Evolutionary conservation across 495 filamentous ascomycete species (phyloP), one percentile per base, ranked within the genome.

Genomic region (Lepraria neglecta): DNA sequence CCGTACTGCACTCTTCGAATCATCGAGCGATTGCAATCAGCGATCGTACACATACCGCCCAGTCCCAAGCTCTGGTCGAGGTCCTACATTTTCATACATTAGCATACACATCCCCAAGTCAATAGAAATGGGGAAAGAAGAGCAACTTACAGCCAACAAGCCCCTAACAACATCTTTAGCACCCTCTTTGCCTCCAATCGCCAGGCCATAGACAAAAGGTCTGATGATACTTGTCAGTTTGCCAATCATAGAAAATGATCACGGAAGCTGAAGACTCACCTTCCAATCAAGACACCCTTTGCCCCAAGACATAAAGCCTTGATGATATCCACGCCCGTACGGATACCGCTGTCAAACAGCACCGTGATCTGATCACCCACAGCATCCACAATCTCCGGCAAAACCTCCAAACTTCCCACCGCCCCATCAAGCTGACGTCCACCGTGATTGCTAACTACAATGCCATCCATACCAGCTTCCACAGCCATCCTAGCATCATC

Each of bases 351-450:
- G 64, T 84, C 80, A 54, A 79, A 78, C 17, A 80, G 54, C 6
- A 82, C 73, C 5, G 73, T 75, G 17, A 78, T 35, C 46, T 72
- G 64, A 44, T 75, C 71, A 27, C 75, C 75, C 0, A 81, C 80
- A 0, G 76, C 77, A 11, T 77, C 74, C 7, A 75, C 77, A 64
- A 82, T 77, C 56, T 78, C 77, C 30, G 83, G 74, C 63, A 82
- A 72, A 38, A 85, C 58, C n/a, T 85, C 85, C 56, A 88, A 71
- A 65, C 75, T 82, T 6, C 76, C 81, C 53, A 86, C 77, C 17
- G 80, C 82, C 0, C 82, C 83, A 67, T 85, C 84, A 2, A 87
- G 75, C 70, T 86, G 84, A 35, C 85, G 62, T 0, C 85, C 85
- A 63, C 78, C 83, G 70, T 85, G 80, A 59, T 84, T 85, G 60